Evolutionary conservation across 208 protist species (phyloP).

Genomic region (Leishmania guyanensis): DNA sequence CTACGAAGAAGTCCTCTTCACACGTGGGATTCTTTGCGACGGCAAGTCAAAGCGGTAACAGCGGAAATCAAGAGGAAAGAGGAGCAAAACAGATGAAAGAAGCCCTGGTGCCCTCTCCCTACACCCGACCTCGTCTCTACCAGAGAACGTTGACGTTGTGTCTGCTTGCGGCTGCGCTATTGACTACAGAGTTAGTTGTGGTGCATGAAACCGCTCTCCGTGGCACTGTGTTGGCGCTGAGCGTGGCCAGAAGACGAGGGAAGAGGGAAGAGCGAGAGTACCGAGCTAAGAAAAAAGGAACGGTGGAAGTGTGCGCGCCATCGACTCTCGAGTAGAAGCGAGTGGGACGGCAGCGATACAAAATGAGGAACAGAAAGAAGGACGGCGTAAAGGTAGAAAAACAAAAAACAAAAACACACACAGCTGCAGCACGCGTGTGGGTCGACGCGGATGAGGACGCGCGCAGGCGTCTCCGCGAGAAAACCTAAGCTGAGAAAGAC

Average conservation of each 20-base stretch:
- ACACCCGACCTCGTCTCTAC: neutral
- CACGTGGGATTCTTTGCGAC: neutral
- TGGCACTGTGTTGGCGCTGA: neutral
- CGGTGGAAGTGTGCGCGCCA: neutral
- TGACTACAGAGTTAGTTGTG: neutral
- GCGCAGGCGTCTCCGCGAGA: neutral
- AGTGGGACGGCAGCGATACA: neutral
- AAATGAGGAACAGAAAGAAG: conserved; percentile 9
- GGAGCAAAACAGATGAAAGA: neutral
- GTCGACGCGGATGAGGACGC: neutral
- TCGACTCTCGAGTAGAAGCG: neutral
- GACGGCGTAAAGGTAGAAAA: neutral
- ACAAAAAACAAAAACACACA: neutral
- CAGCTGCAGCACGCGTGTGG: neutral
- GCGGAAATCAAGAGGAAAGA: neutral
- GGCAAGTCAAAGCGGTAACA: neutral
- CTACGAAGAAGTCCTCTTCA: neutral
- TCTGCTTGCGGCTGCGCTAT: too few species aligned
- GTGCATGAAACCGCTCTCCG: neutral
- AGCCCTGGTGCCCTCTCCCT: neutral
- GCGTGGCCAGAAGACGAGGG: neutral
- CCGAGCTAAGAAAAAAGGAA: neutral
- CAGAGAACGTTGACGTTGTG: neutral
- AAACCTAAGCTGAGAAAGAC: neutral
- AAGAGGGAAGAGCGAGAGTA: neutral